Evolutionary conservation across 441 rosid species (phyloP).

Genomic region (Aquilaria agallochum): DNA sequence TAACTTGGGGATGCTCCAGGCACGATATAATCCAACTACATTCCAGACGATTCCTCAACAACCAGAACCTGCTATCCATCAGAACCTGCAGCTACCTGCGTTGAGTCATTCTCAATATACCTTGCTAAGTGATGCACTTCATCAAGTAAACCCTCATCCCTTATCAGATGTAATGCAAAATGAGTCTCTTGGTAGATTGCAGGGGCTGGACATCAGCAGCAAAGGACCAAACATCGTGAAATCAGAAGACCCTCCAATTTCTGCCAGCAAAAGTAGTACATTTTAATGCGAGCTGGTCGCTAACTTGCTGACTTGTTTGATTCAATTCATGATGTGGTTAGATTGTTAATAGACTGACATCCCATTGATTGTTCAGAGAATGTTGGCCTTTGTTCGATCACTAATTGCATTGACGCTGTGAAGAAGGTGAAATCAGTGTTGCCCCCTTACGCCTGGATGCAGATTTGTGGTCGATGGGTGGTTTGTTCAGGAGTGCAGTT

Average conservation of each 20-base stretch:
- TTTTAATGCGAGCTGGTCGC: conserved; percentile 32
- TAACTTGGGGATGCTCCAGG: conserved; percentile 53
- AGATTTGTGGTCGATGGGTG: too few species aligned
- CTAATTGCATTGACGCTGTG: too few species aligned
- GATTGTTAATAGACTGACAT: conserved; percentile 36
- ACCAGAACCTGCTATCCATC: conserved; percentile 26
- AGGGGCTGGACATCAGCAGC: conserved; percentile 66
- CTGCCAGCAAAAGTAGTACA: conserved; percentile 76
- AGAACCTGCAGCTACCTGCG: conserved; percentile 33
- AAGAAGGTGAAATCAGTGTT: too few species aligned
- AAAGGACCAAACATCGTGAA: conserved; percentile 46
- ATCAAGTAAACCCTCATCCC: conserved; percentile 30
- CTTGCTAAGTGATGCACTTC: conserved; percentile 16
- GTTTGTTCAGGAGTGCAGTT: too few species aligned
- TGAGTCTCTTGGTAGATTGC: conserved; percentile 47
- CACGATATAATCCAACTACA: conserved; percentile 25
- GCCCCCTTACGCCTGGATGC: too few species aligned
- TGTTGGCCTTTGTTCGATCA: too few species aligned
- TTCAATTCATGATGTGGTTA: conserved; percentile 18
- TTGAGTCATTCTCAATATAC: conserved; percentile 29
- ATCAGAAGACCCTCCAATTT: conserved; percentile 67
- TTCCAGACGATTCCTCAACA: conserved; percentile 37
- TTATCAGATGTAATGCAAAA: conserved; percentile 49
- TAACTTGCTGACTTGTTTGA: conserved; percentile 18
- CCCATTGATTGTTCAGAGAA: too few species aligned